Evolutionary conservation across 1,139 yeast species (phyloP), one percentile per base, ranked within the genome.

Genomic region (Suhomyces terraborum): DNA sequence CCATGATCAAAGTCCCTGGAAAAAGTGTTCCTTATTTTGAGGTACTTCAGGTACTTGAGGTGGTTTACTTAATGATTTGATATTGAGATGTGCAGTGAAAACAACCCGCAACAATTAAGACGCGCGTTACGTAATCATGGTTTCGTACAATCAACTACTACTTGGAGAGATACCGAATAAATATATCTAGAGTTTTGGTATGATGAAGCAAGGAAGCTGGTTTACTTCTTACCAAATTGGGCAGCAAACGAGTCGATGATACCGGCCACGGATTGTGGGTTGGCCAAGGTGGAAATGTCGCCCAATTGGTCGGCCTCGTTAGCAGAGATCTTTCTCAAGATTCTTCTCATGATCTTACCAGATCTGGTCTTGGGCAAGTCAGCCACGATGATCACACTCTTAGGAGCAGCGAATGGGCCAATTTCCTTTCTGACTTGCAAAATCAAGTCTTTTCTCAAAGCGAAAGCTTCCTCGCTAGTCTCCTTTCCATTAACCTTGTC

Each of bases 391-490:
- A 91, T 80, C 42, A 91, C 91, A 33, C 86, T 75, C 73, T 91
- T 91, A 65, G 98, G 98, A 44, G 98, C 95, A 32, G 98, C 98
- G 69, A 93, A 93, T 42, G 98, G 98, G 42, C 98, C 98, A 63
- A 93, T 93, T 61, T 84, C 88, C 62, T 85, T 84, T 73, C 98
- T 84, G 39, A 93, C 97, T 58, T 84, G 89, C 68, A 91, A 68
- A 45, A 89, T 73, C 55, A 94, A 79, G 57, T 84, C 88, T 70
- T 85, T 88, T 76, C 95, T 85, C 57, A 86, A 75, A 41, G 77
- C 82, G 41, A 73, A 67, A 16, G 74, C 69, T 43, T 72, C 77
- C 38, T 73, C 80, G 42, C 74, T 67, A 34, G 75, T 66, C 51
- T 77, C 82, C 37, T 67, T 58, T 39, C 73, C 73, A 45, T 61